Evolutionary conservation across 2,329 filamentous ascomycete genomes (phyloP), one percentile per base, ranked within the genome.

Genomic region (Periconia sp.): DNA sequence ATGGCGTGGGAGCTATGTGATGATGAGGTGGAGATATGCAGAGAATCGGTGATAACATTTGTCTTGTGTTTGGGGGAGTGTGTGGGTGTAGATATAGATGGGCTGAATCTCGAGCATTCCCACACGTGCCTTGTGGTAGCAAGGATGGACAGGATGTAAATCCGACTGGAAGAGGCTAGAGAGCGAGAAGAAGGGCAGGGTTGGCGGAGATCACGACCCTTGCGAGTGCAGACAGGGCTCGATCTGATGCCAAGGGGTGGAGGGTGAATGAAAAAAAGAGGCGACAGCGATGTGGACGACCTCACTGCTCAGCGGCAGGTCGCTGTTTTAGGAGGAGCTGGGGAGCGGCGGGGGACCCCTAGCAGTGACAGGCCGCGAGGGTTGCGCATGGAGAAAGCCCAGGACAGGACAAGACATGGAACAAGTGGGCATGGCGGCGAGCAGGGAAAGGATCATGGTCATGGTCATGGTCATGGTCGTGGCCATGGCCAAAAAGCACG

Each of bases 91-190:
- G 62, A 70, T 71, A 72, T 67, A 67, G 50, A 56, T 40, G 35
- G 61, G 62, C 52, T 59, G 60, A 62, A 61, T 63, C 45, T 59
- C 63, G 60, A 51, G 58, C 51, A 63, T 47, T 53, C 57, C 46
- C 59, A 56, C 56, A 50, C 59, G 67, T 70, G 65, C 68, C 68
- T 63, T 60, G 59, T 62, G 58, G 50, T 14, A 57, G 61, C 67
- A 66, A 68, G 69, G 70, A 68, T 71, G 62, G 60, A 59, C 67
- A 70, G 61, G 59, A 54, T 66, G 68, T 69, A 66, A 64, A 68
- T 59, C 61, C 63, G 52, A 61, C 14, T 56, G 42, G 59, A 62
- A 65, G 52, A 50, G 63, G 60, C 56, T 62, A 62, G 60, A 60
- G 66, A 65, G 57, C n/a, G 37, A 23, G 52, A 51, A 50, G 63